A percentile compares a stretch with the other conserved stretches of the same genome.
These are phyloP conservation scores for Nemophila menziesii DNA, from an alignment of 257 asterid species.

Conservation along the genomic window DNA sequence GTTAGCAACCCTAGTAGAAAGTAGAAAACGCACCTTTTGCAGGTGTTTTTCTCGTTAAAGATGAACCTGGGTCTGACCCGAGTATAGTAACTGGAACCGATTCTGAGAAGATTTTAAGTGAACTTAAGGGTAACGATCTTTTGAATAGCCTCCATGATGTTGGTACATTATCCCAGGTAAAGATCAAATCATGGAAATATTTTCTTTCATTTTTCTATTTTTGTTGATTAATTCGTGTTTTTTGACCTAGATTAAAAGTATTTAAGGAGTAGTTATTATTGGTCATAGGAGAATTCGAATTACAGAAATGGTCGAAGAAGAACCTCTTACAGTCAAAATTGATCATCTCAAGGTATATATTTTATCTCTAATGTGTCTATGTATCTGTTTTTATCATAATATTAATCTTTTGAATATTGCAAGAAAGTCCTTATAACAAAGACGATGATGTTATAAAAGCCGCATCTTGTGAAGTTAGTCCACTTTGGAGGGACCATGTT, in stretches of 20 bases:
- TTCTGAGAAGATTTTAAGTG: slow-evolving; percentile 44
- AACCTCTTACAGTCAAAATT: slow-evolving; percentile 87
- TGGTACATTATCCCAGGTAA: slow-evolving; percentile 96
- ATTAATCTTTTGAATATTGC: slow-evolving; percentile 15
- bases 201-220: too few relatives aligned
- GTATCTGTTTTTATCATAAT: neutral
- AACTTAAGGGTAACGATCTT: slow-evolving; percentile 84
- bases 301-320: slow-evolving; percentile 88
- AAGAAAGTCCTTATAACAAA: slow-evolving; percentile 77
- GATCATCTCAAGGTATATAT: slow-evolving; percentile 85
- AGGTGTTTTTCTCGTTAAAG: slow-evolving; percentile 93
- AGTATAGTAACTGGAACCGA: slow-evolving; percentile 44
- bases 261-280: slow-evolving; percentile 81
- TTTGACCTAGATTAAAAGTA: slow-evolving; percentile 64
- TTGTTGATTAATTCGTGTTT: slow-evolving; percentile 27
- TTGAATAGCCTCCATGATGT: slow-evolving; percentile 79
- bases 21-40: slow-evolving; percentile 91
- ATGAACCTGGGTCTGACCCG: slow-evolving; percentile 59
- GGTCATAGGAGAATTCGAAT: slow-evolving; percentile 94
- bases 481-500: slow-evolving; percentile 95
- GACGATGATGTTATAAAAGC: slow-evolving; percentile 91
- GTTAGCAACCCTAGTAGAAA: slow-evolving; percentile 81
- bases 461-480: slow-evolving; percentile 86
- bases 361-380: slow-evolving; percentile 5
- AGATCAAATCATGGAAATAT: too few relatives aligned